These are phyloP conservation scores for Crithidia acanthocephali DNA, from an alignment of 208 protist species.

Conservation along the genomic window DNA sequence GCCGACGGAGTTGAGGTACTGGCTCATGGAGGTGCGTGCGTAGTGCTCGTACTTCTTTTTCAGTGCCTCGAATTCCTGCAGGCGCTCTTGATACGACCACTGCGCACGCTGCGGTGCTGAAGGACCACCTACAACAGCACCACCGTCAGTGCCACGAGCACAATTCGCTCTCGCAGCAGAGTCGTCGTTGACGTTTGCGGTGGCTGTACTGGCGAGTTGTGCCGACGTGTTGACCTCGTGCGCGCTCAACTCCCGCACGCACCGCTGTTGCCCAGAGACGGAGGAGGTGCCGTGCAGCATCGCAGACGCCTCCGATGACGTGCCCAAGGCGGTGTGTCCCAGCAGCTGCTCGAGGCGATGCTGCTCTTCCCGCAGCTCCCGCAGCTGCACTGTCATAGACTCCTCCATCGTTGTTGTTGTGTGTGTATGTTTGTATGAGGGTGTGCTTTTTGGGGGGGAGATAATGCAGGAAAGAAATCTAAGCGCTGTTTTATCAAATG, in stretches of 20 bases:
- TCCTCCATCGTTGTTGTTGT: constrained; percentile 27
- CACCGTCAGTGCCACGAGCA: background rate
- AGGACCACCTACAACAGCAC: background rate
- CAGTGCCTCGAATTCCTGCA: constrained; percentile 53
- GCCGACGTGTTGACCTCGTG: constrained; percentile 7
- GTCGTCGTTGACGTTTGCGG: background rate
- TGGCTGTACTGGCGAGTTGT: background rate
- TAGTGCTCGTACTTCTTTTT: constrained; percentile 51
- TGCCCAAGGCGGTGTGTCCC: constrained; percentile 21
- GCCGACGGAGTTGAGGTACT: constrained; percentile 58
- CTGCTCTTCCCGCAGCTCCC: constrained; percentile 39
- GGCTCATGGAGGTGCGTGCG: constrained; percentile 54
- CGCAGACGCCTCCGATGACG: background rate
- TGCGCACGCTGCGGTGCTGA: background rate
- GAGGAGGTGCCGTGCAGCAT: background rate
- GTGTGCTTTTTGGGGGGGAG: too few relatives aligned
- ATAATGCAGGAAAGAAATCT: too few relatives aligned
- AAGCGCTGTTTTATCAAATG: too few relatives aligned
- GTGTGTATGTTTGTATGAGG: background rate
- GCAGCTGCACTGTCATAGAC: constrained; percentile 30
- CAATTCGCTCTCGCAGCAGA: background rate
- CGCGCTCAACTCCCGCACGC: constrained; percentile 19
- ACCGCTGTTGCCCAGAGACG: constrained; percentile 3
- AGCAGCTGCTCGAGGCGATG: constrained; percentile 31
- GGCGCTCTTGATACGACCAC: constrained; percentile 32